phyloP scores from a whole-genome alignment of 75 land plant species.

The Gnetum montanum region DNA sequence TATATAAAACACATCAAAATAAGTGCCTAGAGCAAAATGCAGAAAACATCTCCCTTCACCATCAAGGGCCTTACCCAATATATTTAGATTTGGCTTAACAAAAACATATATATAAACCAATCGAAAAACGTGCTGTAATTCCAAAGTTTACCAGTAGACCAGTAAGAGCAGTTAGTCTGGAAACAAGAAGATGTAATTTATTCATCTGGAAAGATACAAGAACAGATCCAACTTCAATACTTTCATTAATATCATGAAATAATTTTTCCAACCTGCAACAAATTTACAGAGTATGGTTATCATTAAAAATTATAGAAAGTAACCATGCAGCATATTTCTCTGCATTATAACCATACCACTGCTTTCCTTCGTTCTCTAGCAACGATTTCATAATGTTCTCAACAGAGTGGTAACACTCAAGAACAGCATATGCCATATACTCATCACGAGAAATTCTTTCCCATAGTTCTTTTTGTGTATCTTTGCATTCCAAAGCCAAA shows the following conservation, averaged over 20 bases:
- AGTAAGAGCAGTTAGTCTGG: slow-evolving; percentile 58
- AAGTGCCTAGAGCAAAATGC: no score
- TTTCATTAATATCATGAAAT: slow-evolving; percentile 46
- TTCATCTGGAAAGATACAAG: slow-evolving; percentile 34
- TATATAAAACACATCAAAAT: no score
- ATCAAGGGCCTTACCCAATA: no score
- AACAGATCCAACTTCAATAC: slow-evolving; percentile 35
- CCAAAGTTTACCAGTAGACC: slow-evolving; percentile 48
- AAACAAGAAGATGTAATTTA: slow-evolving; percentile 49
- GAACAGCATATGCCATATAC: slow-evolving; percentile 83
- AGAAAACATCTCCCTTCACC: no score
- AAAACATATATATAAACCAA: no score
- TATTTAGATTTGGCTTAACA: no score
- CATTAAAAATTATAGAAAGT: no score
- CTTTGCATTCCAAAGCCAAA: slow-evolving; percentile 61
- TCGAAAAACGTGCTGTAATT: no score
- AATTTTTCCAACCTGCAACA: slow-evolving; percentile 63
- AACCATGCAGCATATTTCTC: neutral
- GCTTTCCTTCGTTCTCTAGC: slow-evolving; percentile 57
- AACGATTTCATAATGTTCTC: slow-evolving; percentile 45
- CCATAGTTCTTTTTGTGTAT: slow-evolving; percentile 63
- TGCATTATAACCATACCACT: slow-evolving; percentile 39
- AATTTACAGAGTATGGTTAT: neutral
- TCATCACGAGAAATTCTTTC: slow-evolving; percentile 62
- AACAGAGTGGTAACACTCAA: slow-evolving; percentile 65